Evolutionary conservation across 139 green algal genomes (phyloP).

Genomic region (Chlamydomonas sp.): DNA sequence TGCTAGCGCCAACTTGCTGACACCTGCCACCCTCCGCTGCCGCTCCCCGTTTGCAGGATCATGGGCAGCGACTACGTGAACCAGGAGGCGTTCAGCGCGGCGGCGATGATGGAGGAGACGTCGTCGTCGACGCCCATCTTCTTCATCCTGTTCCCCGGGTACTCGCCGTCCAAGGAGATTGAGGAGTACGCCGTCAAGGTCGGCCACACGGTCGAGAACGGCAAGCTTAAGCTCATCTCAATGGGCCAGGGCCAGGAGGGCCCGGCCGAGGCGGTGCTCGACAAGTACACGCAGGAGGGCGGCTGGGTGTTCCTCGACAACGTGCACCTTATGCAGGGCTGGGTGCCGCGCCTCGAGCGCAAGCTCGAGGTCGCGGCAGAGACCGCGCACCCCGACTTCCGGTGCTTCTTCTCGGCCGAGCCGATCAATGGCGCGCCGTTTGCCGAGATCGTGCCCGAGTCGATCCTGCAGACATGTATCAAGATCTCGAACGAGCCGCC

Average conservation of each 20-base stretch:
- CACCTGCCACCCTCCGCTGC: too few species aligned
- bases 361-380: conserved; percentile 78
- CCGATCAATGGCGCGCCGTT: conserved; percentile 79
- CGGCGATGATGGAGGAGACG: conserved; percentile 61
- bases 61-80: conserved; percentile 62
- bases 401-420: conserved; percentile 85
- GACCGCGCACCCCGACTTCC: conserved; percentile 73
- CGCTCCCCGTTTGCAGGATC: too few species aligned
- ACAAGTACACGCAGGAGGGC: conserved; percentile 75
- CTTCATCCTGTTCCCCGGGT: conserved; percentile 86
- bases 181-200: conserved; percentile 65
- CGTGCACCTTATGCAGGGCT: conserved; percentile 84
- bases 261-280: conserved; percentile 67
- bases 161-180: conserved; percentile 79
- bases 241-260: conserved; percentile 84
- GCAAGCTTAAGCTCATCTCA: conserved; percentile 71
- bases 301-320: conserved; percentile 90
- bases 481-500: conserved; percentile 81
- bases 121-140: conserved; percentile 69
- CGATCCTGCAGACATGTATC: conserved; percentile 74
- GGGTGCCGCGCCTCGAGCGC: conserved; percentile 75
- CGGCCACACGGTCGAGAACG: conserved; percentile 63
- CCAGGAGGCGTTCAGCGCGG: conserved; percentile 64
- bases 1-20: too few species aligned
- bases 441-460: conserved; percentile 72